phyloP scores from a whole-genome alignment of 768 basidiomycete species.

The Rhizopogon vinicolor region DNA sequence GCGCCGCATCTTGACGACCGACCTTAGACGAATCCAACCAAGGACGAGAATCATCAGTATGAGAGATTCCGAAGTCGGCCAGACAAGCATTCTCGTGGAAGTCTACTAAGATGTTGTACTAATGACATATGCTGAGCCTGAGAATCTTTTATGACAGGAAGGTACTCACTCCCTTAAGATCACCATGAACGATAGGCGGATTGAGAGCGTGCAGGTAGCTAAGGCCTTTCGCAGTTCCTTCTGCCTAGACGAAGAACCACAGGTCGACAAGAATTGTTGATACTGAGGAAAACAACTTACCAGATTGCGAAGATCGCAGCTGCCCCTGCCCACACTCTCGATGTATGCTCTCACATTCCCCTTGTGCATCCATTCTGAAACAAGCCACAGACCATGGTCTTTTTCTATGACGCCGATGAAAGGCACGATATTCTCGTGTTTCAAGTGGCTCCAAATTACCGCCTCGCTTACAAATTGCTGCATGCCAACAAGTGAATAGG shows the following conservation, averaged over 20 bases:
- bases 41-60: slow-evolving; percentile 17
- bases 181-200: slow-evolving; percentile 34
- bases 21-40: slow-evolving; percentile 20
- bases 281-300: background rate
- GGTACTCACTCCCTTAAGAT: slow-evolving; percentile 32
- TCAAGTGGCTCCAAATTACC: slow-evolving; percentile 20
- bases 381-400: slow-evolving; percentile 12
- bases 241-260: background rate
- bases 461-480: slow-evolving; percentile 23
- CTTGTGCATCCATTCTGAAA: slow-evolving; percentile 18
- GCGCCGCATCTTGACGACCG: slow-evolving; percentile 7
- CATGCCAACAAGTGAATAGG: background rate
- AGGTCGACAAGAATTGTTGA: background rate
- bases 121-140: background rate
- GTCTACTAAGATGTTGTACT: slow-evolving; percentile 22
- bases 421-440: slow-evolving; percentile 22
- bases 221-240: slow-evolving; percentile 17
- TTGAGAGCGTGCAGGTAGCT: slow-evolving; percentile 18
- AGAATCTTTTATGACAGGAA: background rate
- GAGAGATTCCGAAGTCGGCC: slow-evolving; percentile 24
- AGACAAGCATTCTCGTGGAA: slow-evolving; percentile 11
- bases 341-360: slow-evolving; percentile 14
- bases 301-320: slow-evolving; percentile 3
- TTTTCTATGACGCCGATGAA: slow-evolving; percentile 18
- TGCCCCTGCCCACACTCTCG: background rate